phyloP scores from a whole-genome alignment of 768 basidiomycete species.

The Auricularia auricula-judae region DNA sequence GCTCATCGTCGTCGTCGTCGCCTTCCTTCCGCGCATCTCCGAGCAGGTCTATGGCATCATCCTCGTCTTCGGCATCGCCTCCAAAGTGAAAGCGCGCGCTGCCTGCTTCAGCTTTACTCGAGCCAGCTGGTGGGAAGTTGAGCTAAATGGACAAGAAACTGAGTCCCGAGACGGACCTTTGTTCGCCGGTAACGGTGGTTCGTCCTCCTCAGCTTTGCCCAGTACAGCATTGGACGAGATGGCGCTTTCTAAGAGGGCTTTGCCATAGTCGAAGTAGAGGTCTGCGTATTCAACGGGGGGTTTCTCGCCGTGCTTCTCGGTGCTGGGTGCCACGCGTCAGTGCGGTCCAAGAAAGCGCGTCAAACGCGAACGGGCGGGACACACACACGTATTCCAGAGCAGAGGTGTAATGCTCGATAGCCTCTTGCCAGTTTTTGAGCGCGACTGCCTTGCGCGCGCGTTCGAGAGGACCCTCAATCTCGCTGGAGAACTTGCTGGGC shows the following conservation, averaged over 20 bases:
- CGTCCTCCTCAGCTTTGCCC: conserved; percentile 71
- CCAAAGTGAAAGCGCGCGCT: conserved; percentile 62
- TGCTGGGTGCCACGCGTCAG: conserved; percentile 32
- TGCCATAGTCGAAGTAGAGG: conserved; percentile 83
- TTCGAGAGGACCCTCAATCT: conserved; percentile 51
- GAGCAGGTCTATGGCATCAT: conserved; percentile 53
- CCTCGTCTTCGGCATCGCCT: conserved; percentile 67
- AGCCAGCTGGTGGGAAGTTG: conserved; percentile 16
- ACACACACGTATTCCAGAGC: conserved; percentile 79
- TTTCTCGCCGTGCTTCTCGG: conserved; percentile 64
- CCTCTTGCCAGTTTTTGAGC: conserved; percentile 74
- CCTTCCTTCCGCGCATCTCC: conserved; percentile 37
- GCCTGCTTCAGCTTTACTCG: conserved; percentile 30
- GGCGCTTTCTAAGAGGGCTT: conserved; percentile 86
- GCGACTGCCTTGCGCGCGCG: conserved; percentile 84
- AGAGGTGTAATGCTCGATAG: conserved; percentile 72
- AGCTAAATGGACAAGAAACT: conserved; percentile 5
- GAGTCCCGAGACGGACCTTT: conserved; percentile 19
- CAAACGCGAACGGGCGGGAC: conserved; percentile 11
- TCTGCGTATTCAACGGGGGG: conserved; percentile 70
- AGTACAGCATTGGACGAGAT: conserved; percentile 79
- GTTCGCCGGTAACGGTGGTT: conserved; percentile 27
- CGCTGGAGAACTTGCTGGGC: too few relatives aligned
- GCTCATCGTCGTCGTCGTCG: conserved; percentile 29
- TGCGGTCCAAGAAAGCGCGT: conserved; percentile 1